phyloP scores from a whole-genome alignment of 768 basidiomycete genomes.

The Termitomyces sp. region DNA sequence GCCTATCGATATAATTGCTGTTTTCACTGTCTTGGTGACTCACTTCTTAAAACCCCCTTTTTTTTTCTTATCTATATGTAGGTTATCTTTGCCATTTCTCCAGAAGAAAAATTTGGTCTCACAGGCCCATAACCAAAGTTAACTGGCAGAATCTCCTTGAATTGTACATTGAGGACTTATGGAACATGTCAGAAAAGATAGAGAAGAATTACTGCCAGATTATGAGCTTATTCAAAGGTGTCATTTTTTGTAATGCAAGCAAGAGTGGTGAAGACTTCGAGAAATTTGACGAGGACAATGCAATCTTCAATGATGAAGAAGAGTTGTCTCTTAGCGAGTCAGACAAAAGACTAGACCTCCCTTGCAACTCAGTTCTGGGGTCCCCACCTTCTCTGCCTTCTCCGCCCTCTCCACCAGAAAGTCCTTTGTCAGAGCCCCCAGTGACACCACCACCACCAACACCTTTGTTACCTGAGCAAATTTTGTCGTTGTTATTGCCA shows the following conservation, averaged over 20 bases:
- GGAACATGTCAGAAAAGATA: not conserved
- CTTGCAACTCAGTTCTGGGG: not conserved
- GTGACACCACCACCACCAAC: not conserved
- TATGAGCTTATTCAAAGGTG: not conserved
- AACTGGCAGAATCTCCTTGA: not conserved
- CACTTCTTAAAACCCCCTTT: not conserved
- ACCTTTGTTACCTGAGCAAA: not conserved
- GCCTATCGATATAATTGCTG: not conserved
- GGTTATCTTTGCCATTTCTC: not conserved
- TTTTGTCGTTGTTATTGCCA: not conserved
- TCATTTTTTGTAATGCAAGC: not conserved
- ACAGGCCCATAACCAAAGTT: not conserved
- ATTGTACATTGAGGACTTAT: not conserved
- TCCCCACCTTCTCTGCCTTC: not conserved
- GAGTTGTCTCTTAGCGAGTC: not conserved
- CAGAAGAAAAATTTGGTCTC: not conserved
- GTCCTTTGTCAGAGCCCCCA: no score
- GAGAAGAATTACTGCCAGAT: not conserved
- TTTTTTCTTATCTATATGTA: not conserved
- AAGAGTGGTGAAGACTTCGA: not conserved
- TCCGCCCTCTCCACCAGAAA: not conserved
- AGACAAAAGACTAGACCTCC: not conserved
- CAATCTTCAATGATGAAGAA: not conserved
- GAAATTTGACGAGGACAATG: not conserved
- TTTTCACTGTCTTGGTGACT: not conserved